Evolutionary conservation across 768 basidiomycete species (phyloP).

Genomic region (Rhodosporidiobolus odoratus): DNA sequence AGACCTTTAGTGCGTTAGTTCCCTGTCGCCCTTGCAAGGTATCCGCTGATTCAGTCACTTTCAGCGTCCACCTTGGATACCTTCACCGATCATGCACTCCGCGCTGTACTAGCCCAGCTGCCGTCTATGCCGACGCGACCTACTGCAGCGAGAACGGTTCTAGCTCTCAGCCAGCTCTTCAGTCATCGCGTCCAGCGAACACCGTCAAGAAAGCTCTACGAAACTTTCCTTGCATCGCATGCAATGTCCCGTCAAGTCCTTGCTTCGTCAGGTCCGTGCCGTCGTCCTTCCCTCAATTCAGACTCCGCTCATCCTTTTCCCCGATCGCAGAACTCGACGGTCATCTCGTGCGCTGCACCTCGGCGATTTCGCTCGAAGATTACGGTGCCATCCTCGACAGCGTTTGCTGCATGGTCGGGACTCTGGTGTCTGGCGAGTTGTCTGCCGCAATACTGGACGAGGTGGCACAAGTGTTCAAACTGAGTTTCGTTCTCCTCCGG

Average conservation of each 20-base stretch:
- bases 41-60: neutral
- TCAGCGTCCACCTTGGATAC: neutral
- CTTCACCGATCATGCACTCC: neutral
- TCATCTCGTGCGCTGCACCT: neutral
- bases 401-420: neutral
- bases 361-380: neutral
- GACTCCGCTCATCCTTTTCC: neutral
- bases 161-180: conserved; percentile 21
- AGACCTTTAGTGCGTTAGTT: neutral
- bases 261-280: neutral
- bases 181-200: conserved; percentile 2
- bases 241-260: conserved; percentile 17
- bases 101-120: neutral
- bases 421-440: neutral
- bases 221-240: conserved; percentile 18
- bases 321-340: neutral
- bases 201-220: conserved; percentile 3
- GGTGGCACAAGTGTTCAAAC: neutral
- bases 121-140: neutral
- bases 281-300: fast-evolving
- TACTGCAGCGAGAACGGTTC: neutral
- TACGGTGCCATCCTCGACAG: conserved; percentile 5
- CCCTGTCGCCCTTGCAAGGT: neutral
- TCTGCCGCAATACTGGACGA: neutral
- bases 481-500: conserved; percentile 10